Evolutionary conservation across 495 filamentous ascomycete genomes (phyloP), one percentile per base, ranked within the genome.

Genomic region (Evernia prunastri): DNA sequence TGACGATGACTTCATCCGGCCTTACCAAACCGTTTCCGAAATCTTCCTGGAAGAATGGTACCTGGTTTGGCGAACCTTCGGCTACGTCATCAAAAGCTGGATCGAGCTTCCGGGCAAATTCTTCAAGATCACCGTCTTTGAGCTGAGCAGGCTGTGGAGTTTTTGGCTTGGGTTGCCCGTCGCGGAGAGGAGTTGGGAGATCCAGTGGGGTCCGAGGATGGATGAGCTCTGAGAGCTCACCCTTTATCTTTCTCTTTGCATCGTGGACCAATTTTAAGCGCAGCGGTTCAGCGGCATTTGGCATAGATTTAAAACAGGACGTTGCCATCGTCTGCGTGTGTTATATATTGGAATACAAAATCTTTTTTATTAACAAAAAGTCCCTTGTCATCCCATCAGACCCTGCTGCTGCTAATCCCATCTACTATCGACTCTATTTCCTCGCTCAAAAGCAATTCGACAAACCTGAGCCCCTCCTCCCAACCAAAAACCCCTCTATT

Each of bases 141-240:
- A 96, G 72, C 51, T 81, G 7, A 72, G 71, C 54, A 81, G 92
- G 47, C 66, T 89, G 23, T 93, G 86, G 84, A 81, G 87, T 57
- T 89, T 78, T 70, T 96, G 86, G 77, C 75, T 96, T n/a, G 92
- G 92, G 35, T 72, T 90, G 61, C 88, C 90, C 11, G 84, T 92
- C 23, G 76, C 76, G 54, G 86, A 87, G 8, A 79, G 90, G 66
- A 77, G 74, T 15, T 96, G 90, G 89, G 76, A 78, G 60, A 73
- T 92, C 39, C 71, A 79, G 66, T 66, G 77, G 39, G 43, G 42
- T 12, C 82, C 86, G 33, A 76, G 69, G 54, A 72, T 77, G 56
- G 86, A 90, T 67, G 89, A 89, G 75, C 66, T 89, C 61, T 88
- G 72, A 71, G 60, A 42, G 27, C 27, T 17, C 36, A 7, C 12